Base-by-base conservation (phyloP, 345 rosid genomes). In the Lenwebbia sp. region DNA sequence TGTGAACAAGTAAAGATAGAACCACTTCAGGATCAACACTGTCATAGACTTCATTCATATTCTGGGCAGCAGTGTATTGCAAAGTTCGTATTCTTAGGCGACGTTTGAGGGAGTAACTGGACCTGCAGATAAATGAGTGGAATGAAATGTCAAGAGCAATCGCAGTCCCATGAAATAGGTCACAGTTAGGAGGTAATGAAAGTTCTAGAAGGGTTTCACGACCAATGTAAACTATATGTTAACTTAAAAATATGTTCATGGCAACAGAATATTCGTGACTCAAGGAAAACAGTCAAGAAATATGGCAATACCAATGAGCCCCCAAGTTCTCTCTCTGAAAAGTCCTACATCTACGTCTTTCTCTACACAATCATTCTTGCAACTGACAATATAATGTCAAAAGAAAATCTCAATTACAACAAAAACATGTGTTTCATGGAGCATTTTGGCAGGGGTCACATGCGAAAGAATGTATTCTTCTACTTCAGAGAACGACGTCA, bases 51-150 rank as follows among this genome's bases (percentile, higher is more conserved):
- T 96, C 98, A 88, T 90, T 92, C 84, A 93, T 90, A 90, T 94
- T 95, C 65, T 90, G 92, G 82, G 98, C 96, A 84, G 94, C 89
- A 89, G 91, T 94, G 91, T 88, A 97, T 84, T 94, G 98, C 90
- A 96, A 74, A 86, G 99, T 96, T 86, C 98, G 92, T 89, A 97
- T 95, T 90, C 99, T 97, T 88, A 97, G 88, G 87, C 98, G 91
- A 50, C 97, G 91, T 87, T 96, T 92, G 89, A 97, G 93, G 86
- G 95, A 91, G 92, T 93, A 91, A 62, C 88, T 92, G 86, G 93
- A 92, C 89, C 98, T 96, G 93, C 84, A 88, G 50, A 75, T 86
- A 82, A 76, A 90, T 51, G 85, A 19, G 86, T 57, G 40, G 25
- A 49, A 58, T 70, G 70, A 53, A 41, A 83, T 21, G 60, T 30